These are phyloP conservation scores for Tetrapyrgos nigripes DNA, from an alignment of 1,284 basidiomycete species.

Conservation along the genomic window DNA sequence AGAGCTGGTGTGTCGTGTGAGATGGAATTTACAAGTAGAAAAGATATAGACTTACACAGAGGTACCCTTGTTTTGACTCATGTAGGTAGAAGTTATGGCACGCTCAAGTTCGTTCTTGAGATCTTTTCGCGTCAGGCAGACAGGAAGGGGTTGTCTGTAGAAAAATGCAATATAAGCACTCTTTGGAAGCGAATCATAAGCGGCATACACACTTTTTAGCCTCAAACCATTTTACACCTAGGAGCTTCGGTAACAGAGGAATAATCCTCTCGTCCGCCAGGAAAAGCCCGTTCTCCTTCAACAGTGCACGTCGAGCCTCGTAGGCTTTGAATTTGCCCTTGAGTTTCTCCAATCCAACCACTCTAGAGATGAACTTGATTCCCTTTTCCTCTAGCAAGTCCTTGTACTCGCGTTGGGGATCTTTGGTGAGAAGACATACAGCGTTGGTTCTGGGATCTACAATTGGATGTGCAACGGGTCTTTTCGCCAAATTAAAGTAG, in stretches of 20 bases:
- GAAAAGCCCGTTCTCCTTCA: constrained; percentile 92
- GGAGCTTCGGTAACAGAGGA: constrained; percentile 84
- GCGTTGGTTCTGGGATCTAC: constrained; percentile 81
- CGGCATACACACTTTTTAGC: constrained; percentile 83
- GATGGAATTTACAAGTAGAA: neutral
- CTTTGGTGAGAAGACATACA: constrained; percentile 93
- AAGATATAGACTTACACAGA: constrained; percentile 69
- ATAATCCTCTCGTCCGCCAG: constrained; percentile 92
- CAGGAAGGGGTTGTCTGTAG: constrained; percentile 89
- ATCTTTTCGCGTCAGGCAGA: constrained; percentile 85
- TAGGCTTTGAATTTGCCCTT: constrained; percentile 94
- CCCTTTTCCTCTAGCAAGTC: constrained; percentile 81
- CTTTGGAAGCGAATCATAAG: neutral
- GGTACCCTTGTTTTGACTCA: constrained; percentile 93
- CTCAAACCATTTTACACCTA: constrained; percentile 92
- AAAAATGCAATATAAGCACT: constrained; percentile 3
- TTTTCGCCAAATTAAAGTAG: constrained; percentile 37
- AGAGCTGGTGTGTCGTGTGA: constrained; percentile 54
- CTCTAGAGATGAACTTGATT: constrained; percentile 89
- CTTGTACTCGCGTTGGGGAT: constrained; percentile 96
- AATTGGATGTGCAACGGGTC: constrained; percentile 82
- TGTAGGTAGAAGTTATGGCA: constrained; percentile 92
- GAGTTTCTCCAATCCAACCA: constrained; percentile 91
- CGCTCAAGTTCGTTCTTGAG: constrained; percentile 90
- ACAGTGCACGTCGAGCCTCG: constrained; percentile 85